A percentile compares a stretch with the other conserved stretches of the same genome.
These are phyloP conservation scores for Escovopsis sp. DNA, from an alignment of 2,329 filamentous ascomycete species.

Conservation along the genomic window DNA sequence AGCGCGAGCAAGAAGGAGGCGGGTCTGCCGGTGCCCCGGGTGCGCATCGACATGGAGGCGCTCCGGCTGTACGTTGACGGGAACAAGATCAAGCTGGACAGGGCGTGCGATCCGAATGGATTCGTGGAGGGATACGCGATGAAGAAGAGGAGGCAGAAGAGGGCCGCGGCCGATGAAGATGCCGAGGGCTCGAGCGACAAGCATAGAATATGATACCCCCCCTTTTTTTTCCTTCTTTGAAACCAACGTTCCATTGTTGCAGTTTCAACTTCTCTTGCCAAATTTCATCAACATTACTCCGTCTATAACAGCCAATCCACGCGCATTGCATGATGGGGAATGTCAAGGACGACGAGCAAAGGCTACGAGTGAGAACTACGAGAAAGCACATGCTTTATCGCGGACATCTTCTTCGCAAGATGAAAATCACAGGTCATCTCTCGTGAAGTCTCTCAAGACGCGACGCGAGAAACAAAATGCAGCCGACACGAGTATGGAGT, in stretches of 20 bases:
- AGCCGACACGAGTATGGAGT: too few species aligned
- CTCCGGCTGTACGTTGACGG: conserved; percentile 52
- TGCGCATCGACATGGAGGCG: conserved; percentile 37
- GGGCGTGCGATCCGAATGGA: conserved; percentile 56
- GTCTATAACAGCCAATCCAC: too few species aligned
- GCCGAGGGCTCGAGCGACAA: conserved; percentile 5
- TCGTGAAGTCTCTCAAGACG: too few species aligned
- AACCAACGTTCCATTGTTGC: too few species aligned
- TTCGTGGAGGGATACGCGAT: conserved; percentile 56
- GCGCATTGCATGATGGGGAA: too few species aligned
- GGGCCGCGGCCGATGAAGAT: conserved; percentile 15
- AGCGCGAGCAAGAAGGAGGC: conserved; percentile 12
- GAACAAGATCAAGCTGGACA: conserved; percentile 47
- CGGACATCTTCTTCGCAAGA: too few species aligned
- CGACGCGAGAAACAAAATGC: too few species aligned
- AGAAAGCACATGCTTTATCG: too few species aligned
- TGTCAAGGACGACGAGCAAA: too few species aligned
- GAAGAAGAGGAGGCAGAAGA: conserved; percentile 22
- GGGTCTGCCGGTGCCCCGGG: conserved; percentile 26
- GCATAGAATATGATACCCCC: conserved; percentile 6
- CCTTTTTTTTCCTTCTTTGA: not conserved
- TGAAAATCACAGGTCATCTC: too few species aligned
- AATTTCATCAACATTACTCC: too few species aligned
- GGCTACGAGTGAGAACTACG: too few species aligned
- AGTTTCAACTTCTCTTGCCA: not conserved